These are phyloP conservation scores for Entomortierella chlamydospora DNA, from an alignment of 192 early-diverging fungal species.

Conservation along the genomic window DNA sequence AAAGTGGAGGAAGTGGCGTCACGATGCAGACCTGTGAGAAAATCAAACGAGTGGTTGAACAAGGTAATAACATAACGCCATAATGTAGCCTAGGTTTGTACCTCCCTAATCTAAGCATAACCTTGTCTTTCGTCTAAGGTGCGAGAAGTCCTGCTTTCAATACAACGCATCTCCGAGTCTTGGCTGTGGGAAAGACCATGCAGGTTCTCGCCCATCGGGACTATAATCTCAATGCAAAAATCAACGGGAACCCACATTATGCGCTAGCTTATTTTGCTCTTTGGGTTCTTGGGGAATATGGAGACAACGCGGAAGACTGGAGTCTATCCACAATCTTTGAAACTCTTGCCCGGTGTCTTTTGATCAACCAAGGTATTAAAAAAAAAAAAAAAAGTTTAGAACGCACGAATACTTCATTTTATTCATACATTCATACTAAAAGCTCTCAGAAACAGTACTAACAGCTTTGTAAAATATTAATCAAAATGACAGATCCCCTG, in stretches of 20 bases:
- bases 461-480: no score
- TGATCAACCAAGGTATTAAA: slow-evolving; percentile 33
- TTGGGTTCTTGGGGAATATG: slow-evolving; percentile 46
- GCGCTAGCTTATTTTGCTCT: slow-evolving; percentile 24
- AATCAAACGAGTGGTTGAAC: slow-evolving; percentile 31
- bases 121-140: not conserved
- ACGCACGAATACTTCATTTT: no score
- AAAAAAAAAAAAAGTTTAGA: not conserved
- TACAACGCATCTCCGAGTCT: slow-evolving; percentile 15
- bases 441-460: no score
- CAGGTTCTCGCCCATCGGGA: slow-evolving; percentile 3
- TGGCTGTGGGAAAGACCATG: slow-evolving; percentile 31
- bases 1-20: slow-evolving; percentile 8
- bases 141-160: slow-evolving; percentile 28
- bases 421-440: no score
- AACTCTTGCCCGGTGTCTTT: slow-evolving; percentile 23
- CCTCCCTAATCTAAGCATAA: no score
- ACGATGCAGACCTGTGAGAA: slow-evolving; percentile 31
- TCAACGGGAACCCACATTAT: not conserved
- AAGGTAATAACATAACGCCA: slow-evolving; percentile 11
- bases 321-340: slow-evolving; percentile 7
- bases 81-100: no score
- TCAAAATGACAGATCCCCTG: slow-evolving; percentile 5
- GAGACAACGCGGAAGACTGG: slow-evolving; percentile 9
- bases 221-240: not conserved